Conservation (phyloP, 2,329 filamentous ascomycete species). For the Fonsecaea pugnacius region DNA sequence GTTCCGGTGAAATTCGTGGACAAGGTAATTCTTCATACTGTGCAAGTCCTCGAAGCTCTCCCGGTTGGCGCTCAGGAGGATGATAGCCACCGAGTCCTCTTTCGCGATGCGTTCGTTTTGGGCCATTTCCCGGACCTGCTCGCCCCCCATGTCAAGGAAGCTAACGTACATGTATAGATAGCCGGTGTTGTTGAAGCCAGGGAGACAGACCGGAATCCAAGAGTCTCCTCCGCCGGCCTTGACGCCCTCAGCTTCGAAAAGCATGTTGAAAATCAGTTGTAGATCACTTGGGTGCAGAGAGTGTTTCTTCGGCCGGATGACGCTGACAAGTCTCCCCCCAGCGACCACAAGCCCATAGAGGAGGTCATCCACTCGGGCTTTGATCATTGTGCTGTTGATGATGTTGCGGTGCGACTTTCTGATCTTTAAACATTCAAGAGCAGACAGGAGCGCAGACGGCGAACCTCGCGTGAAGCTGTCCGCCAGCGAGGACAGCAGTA, state of each 20-base stretch:
- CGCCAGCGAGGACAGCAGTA: conserved; percentile 84
- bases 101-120: conserved; percentile 47
- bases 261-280: conserved; percentile 98
- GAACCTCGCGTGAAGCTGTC: conserved; percentile 95
- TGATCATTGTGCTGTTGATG: conserved; percentile 87
- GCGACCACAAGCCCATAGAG: conserved; percentile 94
- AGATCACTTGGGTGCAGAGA: conserved; percentile 94
- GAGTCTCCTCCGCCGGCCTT: conserved; percentile 93
- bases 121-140: conserved; percentile 49
- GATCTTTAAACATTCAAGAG: conserved; percentile 89
- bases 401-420: conserved; percentile 82
- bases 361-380: conserved; percentile 73
- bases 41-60: conserved; percentile 92
- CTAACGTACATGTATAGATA: conserved; percentile 99
- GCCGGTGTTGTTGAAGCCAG: conserved; percentile 94
- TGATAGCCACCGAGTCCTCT: conserved; percentile 80
- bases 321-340: conserved; percentile 88
- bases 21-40: conserved; percentile 66
- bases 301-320: conserved; percentile 90
- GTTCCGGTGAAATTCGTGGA: conserved; percentile 74
- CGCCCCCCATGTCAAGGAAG: conserved; percentile 72
- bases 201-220: conserved; percentile 94
- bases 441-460: conserved; percentile 82
- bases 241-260: conserved; percentile 91
- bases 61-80: conserved; percentile 89